These are phyloP conservation scores for Zelonia costaricensis DNA, from an alignment of 208 protist genomes.

Conservation along the genomic window DNA sequence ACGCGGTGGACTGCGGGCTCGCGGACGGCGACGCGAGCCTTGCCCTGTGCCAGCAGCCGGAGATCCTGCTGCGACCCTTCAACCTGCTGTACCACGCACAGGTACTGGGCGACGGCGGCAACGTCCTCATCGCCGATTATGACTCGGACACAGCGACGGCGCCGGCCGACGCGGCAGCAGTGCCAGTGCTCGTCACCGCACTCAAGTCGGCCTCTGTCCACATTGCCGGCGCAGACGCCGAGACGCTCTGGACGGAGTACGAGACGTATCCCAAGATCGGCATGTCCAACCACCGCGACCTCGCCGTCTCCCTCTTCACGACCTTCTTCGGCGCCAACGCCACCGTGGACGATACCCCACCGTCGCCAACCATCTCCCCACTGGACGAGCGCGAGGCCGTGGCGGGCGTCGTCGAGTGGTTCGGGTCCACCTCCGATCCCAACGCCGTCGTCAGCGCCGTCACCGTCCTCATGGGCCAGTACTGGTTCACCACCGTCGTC, in stretches of 20 bases:
- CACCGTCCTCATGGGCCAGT: conserved; percentile 46
- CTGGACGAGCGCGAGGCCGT: not conserved
- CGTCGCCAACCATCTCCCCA: not conserved
- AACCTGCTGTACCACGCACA: conserved; percentile 55
- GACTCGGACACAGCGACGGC: conserved; percentile 33
- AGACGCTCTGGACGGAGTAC: conserved; percentile 85
- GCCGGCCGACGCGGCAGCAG: conserved; percentile 40
- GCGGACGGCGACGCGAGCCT: conserved; percentile 37
- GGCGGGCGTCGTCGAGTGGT: not conserved
- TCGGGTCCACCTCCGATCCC: conserved; percentile 4
- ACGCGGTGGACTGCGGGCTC: conserved; percentile 13
- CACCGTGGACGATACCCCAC: not conserved
- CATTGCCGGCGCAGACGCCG: conserved; percentile 56
- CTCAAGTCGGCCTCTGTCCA: conserved; percentile 68
- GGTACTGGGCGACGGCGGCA: conserved; percentile 67
- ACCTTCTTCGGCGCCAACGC: conserved; percentile 52
- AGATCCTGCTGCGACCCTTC: conserved; percentile 44
- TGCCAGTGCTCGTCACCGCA: conserved; percentile 65
- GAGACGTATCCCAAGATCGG: conserved; percentile 62
- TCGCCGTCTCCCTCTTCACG: conserved; percentile 71
- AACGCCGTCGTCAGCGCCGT: conserved; percentile 44
- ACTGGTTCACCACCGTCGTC: conserved; percentile 77
- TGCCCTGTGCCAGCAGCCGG: conserved; percentile 18
- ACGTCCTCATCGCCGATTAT: conserved; percentile 73
- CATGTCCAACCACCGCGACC: conserved; percentile 33